Conservation (phyloP, 2,329 filamentous ascomycete genomes). For the Nigrospora oryzae region DNA sequence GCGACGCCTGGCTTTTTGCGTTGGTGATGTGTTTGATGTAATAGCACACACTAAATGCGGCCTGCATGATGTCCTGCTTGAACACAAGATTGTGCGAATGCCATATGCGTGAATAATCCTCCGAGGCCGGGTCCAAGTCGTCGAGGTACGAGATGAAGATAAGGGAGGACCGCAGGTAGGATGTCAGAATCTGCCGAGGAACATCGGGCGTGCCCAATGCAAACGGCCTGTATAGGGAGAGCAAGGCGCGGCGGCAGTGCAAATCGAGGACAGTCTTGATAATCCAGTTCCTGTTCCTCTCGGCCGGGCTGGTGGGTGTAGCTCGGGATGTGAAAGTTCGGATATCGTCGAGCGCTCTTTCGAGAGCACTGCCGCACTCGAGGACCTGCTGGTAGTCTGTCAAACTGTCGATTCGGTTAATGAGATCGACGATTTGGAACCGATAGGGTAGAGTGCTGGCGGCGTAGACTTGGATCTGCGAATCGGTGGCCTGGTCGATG, state of each 20-base stretch:
- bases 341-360: conserved; percentile 45
- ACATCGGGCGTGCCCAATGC: conserved; percentile 41
- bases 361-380: conserved; percentile 43
- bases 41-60: conserved; percentile 46
- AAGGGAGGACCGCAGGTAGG: conserved; percentile 46
- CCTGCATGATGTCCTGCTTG: conserved; percentile 46
- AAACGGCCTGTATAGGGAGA: conserved; percentile 46
- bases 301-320: conserved; percentile 29
- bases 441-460: conserved; percentile 40
- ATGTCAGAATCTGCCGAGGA: conserved; percentile 40
- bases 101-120: conserved; percentile 36
- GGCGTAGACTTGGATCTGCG: conserved; percentile 45
- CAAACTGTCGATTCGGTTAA: conserved; percentile 42
- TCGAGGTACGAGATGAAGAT: conserved; percentile 46
- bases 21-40: conserved; percentile 33
- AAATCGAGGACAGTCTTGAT: conserved; percentile 43
- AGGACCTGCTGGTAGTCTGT: conserved; percentile 45
- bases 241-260: conserved; percentile 41
- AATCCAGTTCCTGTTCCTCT: conserved; percentile 42
- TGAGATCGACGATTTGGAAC: conserved; percentile 39
- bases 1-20: conserved; percentile 4
- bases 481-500: conserved; percentile 43
- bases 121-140: conserved; percentile 38
- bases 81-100: conserved; percentile 45
- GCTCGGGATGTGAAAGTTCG: conserved; percentile 42